Evolutionary conservation across 176 grass and related monocot genomes (phyloP).

Genomic region (Carex kokanica): DNA sequence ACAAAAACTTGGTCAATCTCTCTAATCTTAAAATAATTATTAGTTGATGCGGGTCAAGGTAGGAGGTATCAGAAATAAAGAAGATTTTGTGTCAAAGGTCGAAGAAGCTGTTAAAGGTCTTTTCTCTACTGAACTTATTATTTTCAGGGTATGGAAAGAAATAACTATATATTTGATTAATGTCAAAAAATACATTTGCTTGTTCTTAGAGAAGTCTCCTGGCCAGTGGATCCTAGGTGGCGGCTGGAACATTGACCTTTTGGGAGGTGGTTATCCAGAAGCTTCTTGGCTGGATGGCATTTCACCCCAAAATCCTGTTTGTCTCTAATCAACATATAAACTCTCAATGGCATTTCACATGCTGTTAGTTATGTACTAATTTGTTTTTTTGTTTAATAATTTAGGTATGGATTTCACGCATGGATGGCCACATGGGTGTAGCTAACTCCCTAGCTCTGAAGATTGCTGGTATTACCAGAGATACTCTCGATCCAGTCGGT

Average conservation of each 20-base stretch:
- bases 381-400: slow-evolving; percentile 7
- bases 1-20: not conserved
- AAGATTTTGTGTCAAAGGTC: slow-evolving; percentile 53
- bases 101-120: slow-evolving; percentile 59
- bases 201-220: slow-evolving; percentile 44
- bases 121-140: not conserved
- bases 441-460: slow-evolving; percentile 82
- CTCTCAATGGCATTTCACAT: not conserved
- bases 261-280: slow-evolving; percentile 52
- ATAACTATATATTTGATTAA: not conserved
- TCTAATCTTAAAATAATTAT: not conserved
- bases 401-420: slow-evolving; percentile 81
- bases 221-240: slow-evolving; percentile 73
- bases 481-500: slow-evolving; percentile 56
- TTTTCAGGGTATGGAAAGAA: not conserved
- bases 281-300: slow-evolving; percentile 83
- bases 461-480: slow-evolving; percentile 58
- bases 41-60: slow-evolving; percentile 59
- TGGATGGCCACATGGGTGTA: slow-evolving; percentile 86
- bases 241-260: slow-evolving; percentile 88
- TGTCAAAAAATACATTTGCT: not conserved
- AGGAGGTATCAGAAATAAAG: slow-evolving; percentile 59
- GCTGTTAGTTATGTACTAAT: not conserved
- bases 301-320: slow-evolving; percentile 76
- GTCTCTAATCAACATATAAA: slow-evolving; percentile 16